Evolutionary conservation across 257 asterid species (phyloP), one percentile per base, ranked within the genome.

Genomic region (Nicotiana paniculata): DNA sequence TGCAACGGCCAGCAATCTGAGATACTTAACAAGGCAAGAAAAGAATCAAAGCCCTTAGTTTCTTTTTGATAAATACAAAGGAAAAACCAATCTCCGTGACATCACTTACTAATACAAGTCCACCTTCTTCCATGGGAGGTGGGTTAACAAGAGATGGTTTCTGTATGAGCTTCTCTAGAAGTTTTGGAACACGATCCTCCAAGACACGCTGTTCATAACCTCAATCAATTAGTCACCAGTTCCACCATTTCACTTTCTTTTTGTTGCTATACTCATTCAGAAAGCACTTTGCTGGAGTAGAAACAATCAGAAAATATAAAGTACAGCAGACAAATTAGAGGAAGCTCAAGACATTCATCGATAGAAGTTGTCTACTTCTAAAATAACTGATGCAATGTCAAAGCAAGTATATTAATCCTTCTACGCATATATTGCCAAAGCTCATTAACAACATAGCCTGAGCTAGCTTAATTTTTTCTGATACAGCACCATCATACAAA

Each of bases 111-210:
- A 91, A 82, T 88, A 94, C 88, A 86, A 96, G 97, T 81, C 98
- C 98, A 17, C 98, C 99, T 90, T 94, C 98, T 88, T 90, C 99
- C 95, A 92, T 90, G 79, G 97, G 88, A 82, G 99, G 98, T 84
- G 92, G 98, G 88, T 88, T 92, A 81, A 88, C 88, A 84, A 96
- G 97, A 82, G 98, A 92, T 70, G 99, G 98, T 86, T 89, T 91
- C 82, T 89, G 90, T 90, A 96, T 89, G 48, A 96, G 83, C 85
- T 94, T 96, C 77, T 96, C 99, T n/a, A 96, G 97, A 86, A 96
- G 95, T 81, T 93, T 96, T 55, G 98, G 99, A 81, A 96, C 88
- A 66, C 98, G 92, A 84, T 96, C 99, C 87, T 94, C 99, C 90
- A 96, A 82, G 77, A 96, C 98, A 67, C 99, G 99, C 99, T 96